phyloP scores from a whole-genome alignment of 345 rosid genomes.

The Eucalyptus microcorys region DNA sequence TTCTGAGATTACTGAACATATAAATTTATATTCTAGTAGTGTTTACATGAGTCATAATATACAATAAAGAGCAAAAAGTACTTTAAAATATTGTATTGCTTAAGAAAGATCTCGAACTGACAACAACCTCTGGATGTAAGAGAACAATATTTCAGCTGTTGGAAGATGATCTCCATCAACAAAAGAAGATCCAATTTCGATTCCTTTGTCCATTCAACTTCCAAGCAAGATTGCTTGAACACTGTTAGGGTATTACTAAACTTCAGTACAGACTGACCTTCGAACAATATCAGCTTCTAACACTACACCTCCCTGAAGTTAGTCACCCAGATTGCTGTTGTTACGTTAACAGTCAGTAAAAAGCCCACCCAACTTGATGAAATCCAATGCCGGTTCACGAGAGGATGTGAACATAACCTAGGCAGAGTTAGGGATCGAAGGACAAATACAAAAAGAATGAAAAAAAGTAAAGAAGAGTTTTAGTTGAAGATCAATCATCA shows the following conservation, averaged over 20 bases:
- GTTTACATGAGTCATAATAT: background rate
- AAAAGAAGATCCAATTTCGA: background rate
- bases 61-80: background rate
- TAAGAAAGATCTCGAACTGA: background rate
- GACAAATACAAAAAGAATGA: background rate
- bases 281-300: background rate
- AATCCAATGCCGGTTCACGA: background rate
- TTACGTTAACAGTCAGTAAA: background rate
- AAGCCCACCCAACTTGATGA: background rate
- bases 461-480: background rate
- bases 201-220: background rate
- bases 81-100: background rate
- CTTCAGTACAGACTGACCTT: background rate
- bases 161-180: background rate
- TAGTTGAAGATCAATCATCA: conserved; percentile 6
- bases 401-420: background rate
- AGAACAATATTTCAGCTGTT: background rate
- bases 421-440: background rate
- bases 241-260: background rate
- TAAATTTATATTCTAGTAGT: background rate
- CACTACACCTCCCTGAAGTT: background rate
- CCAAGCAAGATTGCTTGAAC: background rate
- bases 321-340: background rate
- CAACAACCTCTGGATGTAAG: background rate
- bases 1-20: background rate